These are phyloP conservation scores for Nannizzia gypsea DNA, from an alignment of 2,329 filamentous ascomycete species.

Conservation along the genomic window DNA sequence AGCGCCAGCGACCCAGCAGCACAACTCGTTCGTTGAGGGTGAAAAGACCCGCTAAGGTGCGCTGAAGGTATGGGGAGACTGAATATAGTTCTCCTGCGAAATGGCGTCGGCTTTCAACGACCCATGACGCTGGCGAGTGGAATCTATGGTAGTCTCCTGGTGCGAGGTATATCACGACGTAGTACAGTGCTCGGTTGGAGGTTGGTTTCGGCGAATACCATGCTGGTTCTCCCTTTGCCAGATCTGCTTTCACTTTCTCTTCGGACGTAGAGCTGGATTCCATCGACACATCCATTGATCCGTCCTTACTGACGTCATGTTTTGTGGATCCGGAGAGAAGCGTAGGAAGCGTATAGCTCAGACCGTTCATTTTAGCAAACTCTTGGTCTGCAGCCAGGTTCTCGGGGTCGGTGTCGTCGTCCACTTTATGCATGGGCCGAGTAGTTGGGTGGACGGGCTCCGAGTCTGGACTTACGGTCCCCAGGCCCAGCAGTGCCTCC, in stretches of 20 bases:
- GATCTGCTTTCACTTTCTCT: slow-evolving; percentile 69
- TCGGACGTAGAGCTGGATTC: slow-evolving; percentile 58
- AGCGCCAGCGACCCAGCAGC: slow-evolving; percentile 84
- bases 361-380: slow-evolving; percentile 87
- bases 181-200: slow-evolving; percentile 64
- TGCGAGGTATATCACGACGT: slow-evolving; percentile 88
- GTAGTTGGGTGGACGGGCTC: slow-evolving; percentile 25
- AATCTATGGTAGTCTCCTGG: slow-evolving; percentile 98
- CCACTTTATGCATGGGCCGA: slow-evolving; percentile 17
- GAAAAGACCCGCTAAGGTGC: slow-evolving; percentile 84
- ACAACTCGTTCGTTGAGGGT: slow-evolving; percentile 94
- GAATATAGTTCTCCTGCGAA: slow-evolving; percentile 94
- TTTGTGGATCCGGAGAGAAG: slow-evolving; percentile 61
- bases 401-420: slow-evolving; percentile 41
- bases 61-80: slow-evolving; percentile 88
- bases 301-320: slow-evolving; percentile 36
- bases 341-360: slow-evolving; percentile 82
- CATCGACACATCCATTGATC: slow-evolving; percentile 62
- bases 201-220: slow-evolving; percentile 59
- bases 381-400: slow-evolving; percentile 73
- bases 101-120: slow-evolving; percentile 87
- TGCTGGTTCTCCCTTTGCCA: slow-evolving; percentile 56
- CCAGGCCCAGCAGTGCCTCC: slow-evolving; percentile 71
- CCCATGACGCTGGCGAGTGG: slow-evolving; percentile 90
- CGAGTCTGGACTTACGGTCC: slow-evolving; percentile 37